Evolutionary conservation across 305 asterid species (phyloP), one percentile per base, ranked within the genome.

Genomic region (Rubia peregrina): DNA sequence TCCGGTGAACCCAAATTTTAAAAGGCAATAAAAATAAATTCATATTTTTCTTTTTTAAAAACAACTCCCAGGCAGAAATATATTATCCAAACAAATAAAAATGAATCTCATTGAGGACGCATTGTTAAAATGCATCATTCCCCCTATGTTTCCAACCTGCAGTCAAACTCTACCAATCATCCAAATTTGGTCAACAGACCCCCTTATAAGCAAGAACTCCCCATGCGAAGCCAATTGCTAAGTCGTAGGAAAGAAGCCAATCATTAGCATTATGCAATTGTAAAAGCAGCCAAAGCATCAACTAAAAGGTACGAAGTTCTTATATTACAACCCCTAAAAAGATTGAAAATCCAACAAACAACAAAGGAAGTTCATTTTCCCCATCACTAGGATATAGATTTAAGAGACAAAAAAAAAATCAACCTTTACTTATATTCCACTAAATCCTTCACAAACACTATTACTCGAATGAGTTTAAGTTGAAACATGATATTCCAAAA

Each of bases 201-300:
- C 97, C 78, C 87, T 94, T 77, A 87, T 96, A 75, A 77, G 84
- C 73, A 94, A 84, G 44, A 94, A 91, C 67, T 89, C 80, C 55
- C 97, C 99, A 80, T 94, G 99, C 12, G 99, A 94, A 77, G 99
- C 96, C 71, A 94, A 88, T 91, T 94, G 97, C 96, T 91, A 84
- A 67, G 73, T 74, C 76, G 74, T 68, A 16, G 72, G 16, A 26
- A 71, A 46, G 66, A 71, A 65, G 56, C n/a, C 48, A 55, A 59
- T 16, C 69, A 26, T 74, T 55, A 79, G 74, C 75, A 78, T n/a
- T 57, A 61, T n/a, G 73, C 67, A 69, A 69, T 24, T 56, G 43
- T 44, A 6, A 71, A 0, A 44, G 71, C 64, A 57, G 57, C 56
- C 65, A 56, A 42, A 61, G 14, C 61, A 8, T 38, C 9, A 57